Conservation (phyloP, 805 yeast genomes). For the Candida nanaspora region DNA sequence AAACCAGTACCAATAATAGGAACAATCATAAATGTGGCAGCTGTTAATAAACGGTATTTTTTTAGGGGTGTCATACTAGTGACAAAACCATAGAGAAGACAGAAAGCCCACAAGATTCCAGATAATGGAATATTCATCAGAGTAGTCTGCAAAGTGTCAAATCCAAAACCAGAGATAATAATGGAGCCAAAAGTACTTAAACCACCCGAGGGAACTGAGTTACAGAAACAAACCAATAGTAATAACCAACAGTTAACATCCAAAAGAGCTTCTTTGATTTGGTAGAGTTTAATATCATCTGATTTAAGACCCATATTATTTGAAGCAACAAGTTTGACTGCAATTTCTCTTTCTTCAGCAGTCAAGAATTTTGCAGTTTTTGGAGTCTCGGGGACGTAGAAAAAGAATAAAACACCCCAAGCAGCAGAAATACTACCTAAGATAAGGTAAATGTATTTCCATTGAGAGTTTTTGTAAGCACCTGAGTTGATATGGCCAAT, state of each 20-base stretch:
- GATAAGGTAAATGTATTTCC: slow-evolving; percentile 38
- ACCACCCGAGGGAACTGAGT: slow-evolving; percentile 53
- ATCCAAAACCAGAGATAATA: slow-evolving; percentile 33
- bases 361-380: slow-evolving; percentile 34
- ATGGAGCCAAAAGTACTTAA: slow-evolving; percentile 41
- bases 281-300: slow-evolving; percentile 30
- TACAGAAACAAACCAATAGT: slow-evolving; percentile 28
- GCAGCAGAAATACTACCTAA: slow-evolving; percentile 38
- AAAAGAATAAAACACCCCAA: slow-evolving; percentile 12
- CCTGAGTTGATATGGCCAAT: slow-evolving; percentile 28
- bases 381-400: slow-evolving; percentile 36
- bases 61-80: slow-evolving; percentile 8
- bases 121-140: slow-evolving; percentile 30
- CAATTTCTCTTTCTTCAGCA: slow-evolving; percentile 27
- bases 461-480: slow-evolving; percentile 24
- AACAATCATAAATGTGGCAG: slow-evolving; percentile 9
- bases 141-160: slow-evolving; percentile 18
- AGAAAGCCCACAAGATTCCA: slow-evolving; percentile 14
- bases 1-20: slow-evolving; percentile 11
- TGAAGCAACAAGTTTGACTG: slow-evolving; percentile 21
- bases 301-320: slow-evolving; percentile 40
- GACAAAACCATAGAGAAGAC: slow-evolving; percentile 6
- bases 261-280: slow-evolving; percentile 33
- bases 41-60: slow-evolving; percentile 9
- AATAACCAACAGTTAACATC: slow-evolving; percentile 29